Evolutionary conservation across 1,284 basidiomycete species (phyloP), one percentile per base, ranked within the genome.

Genomic region (Fomitopsis betulina): DNA sequence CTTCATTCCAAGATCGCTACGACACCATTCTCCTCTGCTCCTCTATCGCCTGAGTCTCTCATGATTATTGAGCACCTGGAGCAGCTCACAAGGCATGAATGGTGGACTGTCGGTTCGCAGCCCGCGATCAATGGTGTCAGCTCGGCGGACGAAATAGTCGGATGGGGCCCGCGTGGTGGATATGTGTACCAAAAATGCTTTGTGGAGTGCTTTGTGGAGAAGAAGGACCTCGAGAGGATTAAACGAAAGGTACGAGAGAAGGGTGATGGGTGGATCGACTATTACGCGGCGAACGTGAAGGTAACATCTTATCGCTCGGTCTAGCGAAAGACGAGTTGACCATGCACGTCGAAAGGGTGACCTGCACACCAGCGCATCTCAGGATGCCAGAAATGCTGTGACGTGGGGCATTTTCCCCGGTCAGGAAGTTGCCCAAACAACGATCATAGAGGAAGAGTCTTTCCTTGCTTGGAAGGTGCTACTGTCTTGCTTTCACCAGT

Each of bases 371-470:
- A 98, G 97, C 73, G 85, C 94, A 12, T 79, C 84, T 2, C 84
- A 88, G 33, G 86, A 86, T 39, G 89, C 86, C 9, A 85, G 93
- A 56, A 98, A 98, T 72, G 96, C 96, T 0, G 97, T 99, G 27
- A 99, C 97, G 0, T 99, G 96, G 97, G 96, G 96, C 61, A 91
- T 97, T 9, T 99, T 99, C 75, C 94, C 97, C 4, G 94, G 93
- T 0, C 90, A 96, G 70, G 97, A 99, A 74, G 91, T 99, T 58
- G 85, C 91, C 2, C 96, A 98, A 71, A 94, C 96, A 8, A 99
- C 97, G 0, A 98, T 99, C 66, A 98, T 99, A 55, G 97, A 98
- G 68, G 83, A 82, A 56, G 87, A 93, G 62, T 96, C 93, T 7
- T 98, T 98, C 78, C 73, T 94, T 40, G 87, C 92, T 0, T 97